Conservation (phyloP, 2,329 filamentous ascomycete species). For the Ophiosphaerella korrae region DNA sequence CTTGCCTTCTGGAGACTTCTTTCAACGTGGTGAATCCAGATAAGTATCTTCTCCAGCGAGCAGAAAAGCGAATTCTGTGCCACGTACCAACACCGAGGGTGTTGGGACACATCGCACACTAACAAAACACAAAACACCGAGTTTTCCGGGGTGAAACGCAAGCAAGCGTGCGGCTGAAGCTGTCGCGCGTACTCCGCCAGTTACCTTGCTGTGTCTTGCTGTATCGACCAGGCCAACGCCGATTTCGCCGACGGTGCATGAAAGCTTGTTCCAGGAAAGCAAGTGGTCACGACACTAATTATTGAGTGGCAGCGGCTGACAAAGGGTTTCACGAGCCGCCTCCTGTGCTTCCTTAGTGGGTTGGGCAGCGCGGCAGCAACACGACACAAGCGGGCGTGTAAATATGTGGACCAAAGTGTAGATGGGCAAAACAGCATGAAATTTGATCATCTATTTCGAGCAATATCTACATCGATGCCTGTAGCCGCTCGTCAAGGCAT, state of each 20-base stretch:
- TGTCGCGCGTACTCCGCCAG: constrained; percentile 3
- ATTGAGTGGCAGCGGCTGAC: constrained; percentile 12
- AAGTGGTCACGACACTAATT: constrained; percentile 16
- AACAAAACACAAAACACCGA: too few species aligned
- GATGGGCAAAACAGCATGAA: too few species aligned
- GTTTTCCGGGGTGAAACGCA: not conserved
- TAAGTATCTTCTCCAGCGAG: too few species aligned
- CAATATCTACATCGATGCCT: constrained; percentile 1
- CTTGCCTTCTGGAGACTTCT: too few species aligned
- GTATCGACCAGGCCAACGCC: constrained; percentile 1
- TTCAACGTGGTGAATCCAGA: too few species aligned
- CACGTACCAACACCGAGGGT: too few species aligned
- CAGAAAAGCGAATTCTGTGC: too few species aligned
- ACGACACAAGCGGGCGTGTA: too few species aligned
- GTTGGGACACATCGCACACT: too few species aligned
- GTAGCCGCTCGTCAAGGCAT: constrained; percentile 1
- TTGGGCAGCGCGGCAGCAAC: constrained; percentile 2
- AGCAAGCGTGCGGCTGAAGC: constrained; percentile 10
- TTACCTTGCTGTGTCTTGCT: not conserved
- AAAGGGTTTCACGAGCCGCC: constrained; percentile 27
- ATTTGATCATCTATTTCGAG: too few species aligned
- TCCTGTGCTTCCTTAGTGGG: constrained; percentile 6
- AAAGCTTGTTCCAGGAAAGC: constrained; percentile 20
- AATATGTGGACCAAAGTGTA: too few species aligned
- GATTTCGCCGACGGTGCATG: constrained; percentile 18